These are phyloP conservation scores for Ephemerocybe angulata DNA, from an alignment of 768 basidiomycete genomes.

Conservation along the genomic window DNA sequence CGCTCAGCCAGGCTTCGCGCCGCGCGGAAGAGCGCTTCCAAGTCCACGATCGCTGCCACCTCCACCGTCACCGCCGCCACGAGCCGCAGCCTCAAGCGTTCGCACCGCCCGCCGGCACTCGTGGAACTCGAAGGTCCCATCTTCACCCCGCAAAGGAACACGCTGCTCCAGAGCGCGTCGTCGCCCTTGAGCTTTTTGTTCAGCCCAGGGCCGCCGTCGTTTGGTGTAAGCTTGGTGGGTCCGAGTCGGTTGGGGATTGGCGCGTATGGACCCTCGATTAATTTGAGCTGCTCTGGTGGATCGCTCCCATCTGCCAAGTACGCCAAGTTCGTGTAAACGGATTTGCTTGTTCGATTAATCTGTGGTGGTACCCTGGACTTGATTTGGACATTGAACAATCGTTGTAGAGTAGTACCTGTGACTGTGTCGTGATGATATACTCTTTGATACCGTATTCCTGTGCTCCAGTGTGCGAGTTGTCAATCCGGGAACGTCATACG, in stretches of 20 bases:
- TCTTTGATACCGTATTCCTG: not conserved
- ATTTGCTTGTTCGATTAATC: not conserved
- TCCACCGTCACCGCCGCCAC: conserved; percentile 2
- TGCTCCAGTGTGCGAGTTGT: no score
- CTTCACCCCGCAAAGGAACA: conserved; percentile 9
- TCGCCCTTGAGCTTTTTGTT: conserved; percentile 20
- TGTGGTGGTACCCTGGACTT: not conserved
- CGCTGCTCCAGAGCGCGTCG: conserved; percentile 27
- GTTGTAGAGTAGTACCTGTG: not conserved
- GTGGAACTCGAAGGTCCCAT: conserved; percentile 11
- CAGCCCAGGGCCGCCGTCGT: conserved; percentile 27
- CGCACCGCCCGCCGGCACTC: conserved; percentile 24
- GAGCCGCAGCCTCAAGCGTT: conserved; percentile 21
- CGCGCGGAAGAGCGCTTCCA: conserved; percentile 2
- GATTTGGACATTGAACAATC: not conserved
- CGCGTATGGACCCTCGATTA: not conserved
- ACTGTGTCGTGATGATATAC: not conserved
- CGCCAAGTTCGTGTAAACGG: conserved; percentile 7
- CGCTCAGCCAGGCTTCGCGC: conserved; percentile 7
- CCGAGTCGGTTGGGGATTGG: not conserved
- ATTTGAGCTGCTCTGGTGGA: conserved; percentile 6
- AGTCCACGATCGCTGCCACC: conserved; percentile 11
- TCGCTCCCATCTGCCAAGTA: conserved; percentile 1
- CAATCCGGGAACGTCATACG: no score
- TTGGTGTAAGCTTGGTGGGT: conserved; percentile 26